Evolutionary conservation across 73 alveolate species (phyloP), one percentile per base, ranked within the genome.

Genomic region (Breviolum minutum): DNA sequence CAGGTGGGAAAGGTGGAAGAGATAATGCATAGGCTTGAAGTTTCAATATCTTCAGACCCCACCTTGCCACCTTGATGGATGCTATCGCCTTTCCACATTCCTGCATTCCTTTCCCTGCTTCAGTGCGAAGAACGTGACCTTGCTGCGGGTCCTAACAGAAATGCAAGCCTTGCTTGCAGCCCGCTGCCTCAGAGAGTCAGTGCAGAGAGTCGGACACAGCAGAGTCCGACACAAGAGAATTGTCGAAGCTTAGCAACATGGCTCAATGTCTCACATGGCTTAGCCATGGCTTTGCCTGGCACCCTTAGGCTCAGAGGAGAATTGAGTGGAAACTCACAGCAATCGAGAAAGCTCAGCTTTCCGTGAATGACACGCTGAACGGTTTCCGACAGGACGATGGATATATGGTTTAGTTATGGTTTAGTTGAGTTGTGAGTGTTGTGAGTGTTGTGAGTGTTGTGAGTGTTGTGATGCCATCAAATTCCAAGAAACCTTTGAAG

Each of bases 91-190:
- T 40, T 40, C 54, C 54, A 3, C 54, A 40, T 40, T 40, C 54
- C 54, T 40, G 54, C 54, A 40, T 40, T 40, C 54, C 54, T 40
- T 40, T 40, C 54, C 85, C 20, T 24, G 9, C 20, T 29, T 80
- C 69, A 80, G 88, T 32, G 88, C 92, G 92, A 61, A 83, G 92
- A 83, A 83, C 92, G 92, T 83, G 74, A 60, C 92, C 74, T 83
- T 83, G 74, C 74, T 83, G 74, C 92, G 92, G 61, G 73, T 83
- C 61, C 92, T 83, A 73, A 61, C 92, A 83, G 92, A 83, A 60
- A 48, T 83, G 24, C 92, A 83, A 61, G 92, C 92, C 61, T 54
- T 83, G 73, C 73, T 83, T 70, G 92, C 92, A 54, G 92, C 74
- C 92, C 70, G 48, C 6, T 7, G 32, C 24, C 68, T n/a, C 10